Evolutionary conservation across 495 filamentous ascomycete species (phyloP), one percentile per base, ranked within the genome.

Genomic region (Podospora conica): DNA sequence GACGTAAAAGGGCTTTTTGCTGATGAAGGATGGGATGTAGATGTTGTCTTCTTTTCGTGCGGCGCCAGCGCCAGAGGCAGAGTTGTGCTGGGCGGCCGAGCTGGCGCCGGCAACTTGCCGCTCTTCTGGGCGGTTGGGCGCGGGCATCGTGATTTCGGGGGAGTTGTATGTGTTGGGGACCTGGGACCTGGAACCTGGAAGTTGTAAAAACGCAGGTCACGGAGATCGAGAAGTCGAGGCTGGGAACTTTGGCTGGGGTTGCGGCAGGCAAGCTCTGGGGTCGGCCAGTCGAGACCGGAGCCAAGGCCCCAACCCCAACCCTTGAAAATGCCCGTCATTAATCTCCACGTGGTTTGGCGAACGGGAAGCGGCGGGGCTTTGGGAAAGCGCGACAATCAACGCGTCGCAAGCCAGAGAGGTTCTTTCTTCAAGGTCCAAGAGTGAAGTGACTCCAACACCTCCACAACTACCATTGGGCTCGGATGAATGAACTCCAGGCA

Each of bases 1-100:
- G 73, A 95, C 85, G 81, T 98, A 98, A 80, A 98, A 98, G 21
- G 95, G 95, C 68, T 96, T 95, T 77, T 96, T 96, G 70, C 93
- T 91, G 83, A 98, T 98, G 84, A 96, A 98, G 60, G 91, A 85
- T 10, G 95, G 95, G 76, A 98, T 98, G 83, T 98, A 98, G 79
- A 97, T 93, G 86, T 98, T 98, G 76, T 89, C 89, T 77, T 92
- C 89, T 71, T 93, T 92, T 64, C 81, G 84, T 59, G 85, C 81
- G 22, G 83, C 80, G 57, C 80, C 84, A 9, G 83, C 79, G 33
- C 75, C 79, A 29, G 68, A 63, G 15, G 29, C 67, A n/a, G 70
- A 33, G 63, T 53, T 15, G 54, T 40, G 57, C 12, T 18, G 21
- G 54, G 48, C 23, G 25, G 66, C 25, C 66, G 64, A 29, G 59